Conservation (phyloP, 225 moss, liverwort and hornwort species). For the Bryum argenteum region DNA sequence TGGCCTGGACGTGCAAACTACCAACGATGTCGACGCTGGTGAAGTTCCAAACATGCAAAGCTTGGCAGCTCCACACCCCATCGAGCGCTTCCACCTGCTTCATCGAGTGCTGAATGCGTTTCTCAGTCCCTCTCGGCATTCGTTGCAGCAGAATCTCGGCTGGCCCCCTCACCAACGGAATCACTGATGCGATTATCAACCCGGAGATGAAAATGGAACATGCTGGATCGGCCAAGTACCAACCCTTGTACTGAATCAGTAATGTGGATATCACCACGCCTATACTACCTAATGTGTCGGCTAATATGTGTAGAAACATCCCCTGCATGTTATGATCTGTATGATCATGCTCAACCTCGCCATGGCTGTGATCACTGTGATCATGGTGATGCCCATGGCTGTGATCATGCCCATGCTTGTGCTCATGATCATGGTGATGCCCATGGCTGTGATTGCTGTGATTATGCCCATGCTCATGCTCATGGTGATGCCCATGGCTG, state of each 20-base stretch:
- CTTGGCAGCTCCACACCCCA: conserved; percentile 87
- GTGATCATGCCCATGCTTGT: conserved; percentile 30
- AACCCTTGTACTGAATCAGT: conserved; percentile 88
- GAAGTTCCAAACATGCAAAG: conserved; percentile 86
- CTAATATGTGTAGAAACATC: conserved; percentile 90
- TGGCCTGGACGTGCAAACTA: conserved; percentile 73
- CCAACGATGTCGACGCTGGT: conserved; percentile 78
- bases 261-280: conserved; percentile 90
- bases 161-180: conserved; percentile 84
- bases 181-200: conserved; percentile 82
- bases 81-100: conserved; percentile 75
- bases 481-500: conserved; percentile 8
- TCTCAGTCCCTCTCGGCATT: conserved; percentile 76
- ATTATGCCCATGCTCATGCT: conserved; percentile 30
- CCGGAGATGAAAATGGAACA: conserved; percentile 95
- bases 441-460: no score
- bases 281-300: conserved; percentile 91
- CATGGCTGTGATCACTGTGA: conserved; percentile 48
- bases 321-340: conserved; percentile 95
- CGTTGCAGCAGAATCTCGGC: conserved; percentile 89
- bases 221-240: conserved; percentile 86
- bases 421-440: no score
- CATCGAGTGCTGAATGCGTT: conserved; percentile 66
- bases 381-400: not conserved
- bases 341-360: conserved; percentile 65